Conservation (phyloP, 2,329 filamentous ascomycete genomes). For the Botryosphaeria dothidea region DNA sequence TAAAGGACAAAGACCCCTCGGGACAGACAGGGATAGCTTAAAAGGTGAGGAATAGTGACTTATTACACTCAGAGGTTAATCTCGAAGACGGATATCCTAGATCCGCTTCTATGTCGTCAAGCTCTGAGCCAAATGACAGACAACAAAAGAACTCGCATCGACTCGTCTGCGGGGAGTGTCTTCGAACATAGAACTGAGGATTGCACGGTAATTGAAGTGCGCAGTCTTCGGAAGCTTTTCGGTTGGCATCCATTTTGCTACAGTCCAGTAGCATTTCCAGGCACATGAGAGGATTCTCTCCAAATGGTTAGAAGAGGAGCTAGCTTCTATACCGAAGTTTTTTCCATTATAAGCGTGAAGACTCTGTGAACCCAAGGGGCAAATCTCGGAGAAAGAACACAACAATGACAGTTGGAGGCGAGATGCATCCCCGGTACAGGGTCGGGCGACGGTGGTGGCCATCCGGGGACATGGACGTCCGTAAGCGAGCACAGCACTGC, state of each 20-base stretch:
- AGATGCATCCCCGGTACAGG: too few relatives aligned
- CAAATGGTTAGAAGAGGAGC: conserved; percentile 35
- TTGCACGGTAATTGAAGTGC: conserved; percentile 44
- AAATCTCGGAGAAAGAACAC: too few relatives aligned
- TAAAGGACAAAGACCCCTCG: too few relatives aligned
- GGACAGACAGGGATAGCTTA: too few relatives aligned
- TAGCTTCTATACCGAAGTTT: too few relatives aligned
- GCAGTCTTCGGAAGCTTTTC: conserved; percentile 45
- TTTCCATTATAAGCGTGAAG: too few relatives aligned
- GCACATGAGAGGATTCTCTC: conserved; percentile 39
- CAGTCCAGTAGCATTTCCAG: conserved; percentile 37
- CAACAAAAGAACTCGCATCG: conserved; percentile 39
- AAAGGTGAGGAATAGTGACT: too few relatives aligned
- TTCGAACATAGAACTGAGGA: conserved; percentile 49
- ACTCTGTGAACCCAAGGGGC: too few relatives aligned
- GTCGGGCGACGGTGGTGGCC: neutral
- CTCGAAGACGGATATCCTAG: too few relatives aligned
- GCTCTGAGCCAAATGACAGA: too few relatives aligned
- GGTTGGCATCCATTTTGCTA: conserved; percentile 26
- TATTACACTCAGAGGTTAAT: too few relatives aligned
- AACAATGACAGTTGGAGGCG: neutral
- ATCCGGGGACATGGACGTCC: neutral
- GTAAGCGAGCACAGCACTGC: neutral
- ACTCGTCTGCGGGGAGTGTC: conserved; percentile 46
- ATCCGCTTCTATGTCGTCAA: too few relatives aligned